These are phyloP conservation scores for Colletotrichum sp. DNA, from an alignment of 2,329 filamentous ascomycete species.

Conservation along the genomic window DNA sequence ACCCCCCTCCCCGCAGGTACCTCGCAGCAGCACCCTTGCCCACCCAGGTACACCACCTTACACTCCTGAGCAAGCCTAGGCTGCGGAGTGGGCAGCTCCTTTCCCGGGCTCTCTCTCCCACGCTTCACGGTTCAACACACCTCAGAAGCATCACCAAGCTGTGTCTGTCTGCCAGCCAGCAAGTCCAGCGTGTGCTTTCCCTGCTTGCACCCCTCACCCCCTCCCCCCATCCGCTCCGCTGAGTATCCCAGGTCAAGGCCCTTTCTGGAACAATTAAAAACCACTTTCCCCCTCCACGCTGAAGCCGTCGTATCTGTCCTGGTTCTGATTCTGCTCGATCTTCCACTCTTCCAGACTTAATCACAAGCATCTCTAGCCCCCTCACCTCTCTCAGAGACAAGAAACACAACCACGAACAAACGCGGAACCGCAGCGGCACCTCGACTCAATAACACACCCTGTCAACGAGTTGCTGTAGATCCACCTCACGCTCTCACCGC, in stretches of 20 bases:
- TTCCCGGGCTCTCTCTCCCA: neutral
- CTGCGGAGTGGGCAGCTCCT: neutral
- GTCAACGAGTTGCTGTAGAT: neutral
- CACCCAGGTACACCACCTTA: neutral
- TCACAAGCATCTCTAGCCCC: neutral
- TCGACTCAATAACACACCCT: neutral
- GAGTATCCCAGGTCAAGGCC: slow-evolving; percentile 1
- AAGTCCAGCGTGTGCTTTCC: neutral
- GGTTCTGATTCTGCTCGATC: neutral
- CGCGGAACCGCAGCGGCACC: neutral
- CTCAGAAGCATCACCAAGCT: neutral
- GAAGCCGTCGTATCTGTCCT: neutral
- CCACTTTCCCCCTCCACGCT: slow-evolving; percentile 4
- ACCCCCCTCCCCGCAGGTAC: neutral
- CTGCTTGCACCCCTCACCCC: neutral
- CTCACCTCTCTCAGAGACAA: neutral
- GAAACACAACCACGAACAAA: neutral
- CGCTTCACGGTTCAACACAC: neutral
- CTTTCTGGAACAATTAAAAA: slow-evolving; percentile 16
- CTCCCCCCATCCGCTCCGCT: neutral
- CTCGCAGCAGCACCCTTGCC: neutral
- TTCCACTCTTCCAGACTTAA: neutral
- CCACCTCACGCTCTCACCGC: neutral
- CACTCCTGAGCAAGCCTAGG: neutral
- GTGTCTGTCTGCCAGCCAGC: neutral